phyloP scores from a whole-genome alignment of 805 yeast species.

The Candida hungchunana region DNA sequence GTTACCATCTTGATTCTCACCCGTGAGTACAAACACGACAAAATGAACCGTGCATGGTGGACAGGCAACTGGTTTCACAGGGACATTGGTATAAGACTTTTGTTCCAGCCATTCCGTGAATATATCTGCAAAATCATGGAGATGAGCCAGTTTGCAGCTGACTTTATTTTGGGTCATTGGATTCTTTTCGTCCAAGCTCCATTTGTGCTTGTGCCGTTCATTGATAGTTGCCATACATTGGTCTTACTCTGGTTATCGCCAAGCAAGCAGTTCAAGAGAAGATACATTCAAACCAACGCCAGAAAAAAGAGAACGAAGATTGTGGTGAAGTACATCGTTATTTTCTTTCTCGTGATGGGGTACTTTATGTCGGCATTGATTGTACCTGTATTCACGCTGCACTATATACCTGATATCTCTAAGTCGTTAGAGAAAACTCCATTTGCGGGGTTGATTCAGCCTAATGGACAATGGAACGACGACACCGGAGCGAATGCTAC shows the following conservation, averaged over 20 bases:
- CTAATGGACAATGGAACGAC: constrained; percentile 54
- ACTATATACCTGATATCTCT: constrained; percentile 26
- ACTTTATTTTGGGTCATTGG: constrained; percentile 55
- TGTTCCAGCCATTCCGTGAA: constrained; percentile 65
- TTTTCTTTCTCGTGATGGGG: constrained; percentile 40
- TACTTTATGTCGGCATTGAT: constrained; percentile 39
- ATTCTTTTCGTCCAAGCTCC: constrained; percentile 58
- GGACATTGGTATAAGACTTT: constrained; percentile 55
- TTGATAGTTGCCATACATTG: constrained; percentile 64
- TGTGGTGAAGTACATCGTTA: constrained; percentile 40
- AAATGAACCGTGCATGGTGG: constrained; percentile 73
- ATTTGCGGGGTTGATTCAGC: constrained; percentile 49
- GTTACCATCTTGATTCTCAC: constrained; percentile 49
- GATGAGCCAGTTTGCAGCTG: constrained; percentile 64
- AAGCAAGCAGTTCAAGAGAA: constrained; percentile 33
- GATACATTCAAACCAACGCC: constrained; percentile 1
- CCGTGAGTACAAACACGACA: constrained; percentile 58
- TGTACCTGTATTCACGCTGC: constrained; percentile 42
- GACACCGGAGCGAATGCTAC: constrained; percentile 64
- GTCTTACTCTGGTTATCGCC: constrained; percentile 67
- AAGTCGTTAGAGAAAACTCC: constrained; percentile 21
- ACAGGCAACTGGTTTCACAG: constrained; percentile 66
- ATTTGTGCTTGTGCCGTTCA: constrained; percentile 54
- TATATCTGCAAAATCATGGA: constrained; percentile 59
- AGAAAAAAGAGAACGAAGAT: constrained; percentile 38